Evolutionary conservation across 331 rosid species (phyloP), one percentile per base, ranked within the genome.

Genomic region (Quercus tomentella): DNA sequence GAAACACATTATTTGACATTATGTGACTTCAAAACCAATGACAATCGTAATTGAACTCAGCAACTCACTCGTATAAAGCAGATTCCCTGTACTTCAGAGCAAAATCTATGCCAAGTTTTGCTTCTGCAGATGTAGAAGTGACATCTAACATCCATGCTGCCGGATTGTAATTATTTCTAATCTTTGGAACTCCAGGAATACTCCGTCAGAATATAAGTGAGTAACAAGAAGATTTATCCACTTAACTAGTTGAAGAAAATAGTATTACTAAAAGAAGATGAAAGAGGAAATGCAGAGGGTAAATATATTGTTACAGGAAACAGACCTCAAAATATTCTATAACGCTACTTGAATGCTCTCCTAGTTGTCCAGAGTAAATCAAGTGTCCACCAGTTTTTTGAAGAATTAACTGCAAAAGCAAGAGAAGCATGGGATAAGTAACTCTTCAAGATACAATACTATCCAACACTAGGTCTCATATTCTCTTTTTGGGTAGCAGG

Each of bases 261-360:
- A n/a, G 52, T 20, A 66, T 15, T 52, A 7, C 43, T 10, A 7
- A 33, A n/a, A 41, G 2, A 35, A 55, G 8, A 25, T 6, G 4
- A 26, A 72, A 6, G 58, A 41, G 17, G 26, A 72, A 23, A 15
- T 2, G 30, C 33, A 16, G 20, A 7, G 12, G 25, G 4, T 4
- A 56, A 12, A 28, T 65, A 25, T 9, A 21, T 20, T 30, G 30
- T 9, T 12, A 35, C 15, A 20, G 26, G 35, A 68, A 56, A 82
- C 91, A 49, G 63, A 91, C 92, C 95, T 91, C 89, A 83, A 88
- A 91, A 60, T 91, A 91, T 37, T 87, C 85, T 31, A 85, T 82
- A 72, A 88, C 80, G 15, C n/a, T 80, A 79, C 78, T 80, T 33
- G 92, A 91, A 79, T 91, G 80, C 70, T 68, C 76, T 41, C 95